These are phyloP conservation scores for Adansonia gregorii DNA, from an alignment of 441 rosid species.

Conservation along the genomic window DNA sequence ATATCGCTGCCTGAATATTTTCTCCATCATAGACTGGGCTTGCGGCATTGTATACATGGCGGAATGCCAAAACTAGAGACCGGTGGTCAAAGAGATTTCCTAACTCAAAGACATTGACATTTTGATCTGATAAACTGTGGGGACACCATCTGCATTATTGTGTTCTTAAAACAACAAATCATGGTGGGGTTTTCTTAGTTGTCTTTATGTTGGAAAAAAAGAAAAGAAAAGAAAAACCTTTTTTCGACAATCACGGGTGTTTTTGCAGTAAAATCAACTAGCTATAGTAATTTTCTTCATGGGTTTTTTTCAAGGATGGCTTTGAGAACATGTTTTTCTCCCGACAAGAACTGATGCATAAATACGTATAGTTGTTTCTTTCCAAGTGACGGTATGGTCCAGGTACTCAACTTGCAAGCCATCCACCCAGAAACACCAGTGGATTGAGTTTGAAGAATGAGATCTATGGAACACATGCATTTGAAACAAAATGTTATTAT, in stretches of 20 bases:
- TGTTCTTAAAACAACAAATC: constrained; percentile 37
- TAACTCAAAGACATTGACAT: background rate
- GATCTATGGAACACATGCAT: background rate
- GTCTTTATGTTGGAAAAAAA: constrained; percentile 25
- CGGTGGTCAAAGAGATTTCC: background rate
- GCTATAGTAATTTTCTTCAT: background rate
- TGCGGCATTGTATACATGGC: background rate
- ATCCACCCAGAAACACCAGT: background rate
- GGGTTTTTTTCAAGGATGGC: background rate
- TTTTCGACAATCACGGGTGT: constrained; percentile 17
- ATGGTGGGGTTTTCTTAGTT: constrained; percentile 45
- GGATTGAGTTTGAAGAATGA: background rate
- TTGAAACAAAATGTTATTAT: background rate
- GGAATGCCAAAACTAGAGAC: background rate
- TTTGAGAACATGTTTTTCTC: background rate
- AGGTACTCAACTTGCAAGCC: background rate
- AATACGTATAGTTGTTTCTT: background rate
- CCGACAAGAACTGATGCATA: background rate
- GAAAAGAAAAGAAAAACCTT: background rate
- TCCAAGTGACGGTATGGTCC: background rate
- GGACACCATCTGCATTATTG: constrained; percentile 37
- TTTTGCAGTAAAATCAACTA: constrained; percentile 4
- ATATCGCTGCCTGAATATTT: background rate
- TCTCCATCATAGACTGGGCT: background rate
- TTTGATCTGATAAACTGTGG: constrained; percentile 24